Evolutionary conservation across 2,329 filamentous ascomycete species (phyloP).

Genomic region (Gliomastix tumulicola): DNA sequence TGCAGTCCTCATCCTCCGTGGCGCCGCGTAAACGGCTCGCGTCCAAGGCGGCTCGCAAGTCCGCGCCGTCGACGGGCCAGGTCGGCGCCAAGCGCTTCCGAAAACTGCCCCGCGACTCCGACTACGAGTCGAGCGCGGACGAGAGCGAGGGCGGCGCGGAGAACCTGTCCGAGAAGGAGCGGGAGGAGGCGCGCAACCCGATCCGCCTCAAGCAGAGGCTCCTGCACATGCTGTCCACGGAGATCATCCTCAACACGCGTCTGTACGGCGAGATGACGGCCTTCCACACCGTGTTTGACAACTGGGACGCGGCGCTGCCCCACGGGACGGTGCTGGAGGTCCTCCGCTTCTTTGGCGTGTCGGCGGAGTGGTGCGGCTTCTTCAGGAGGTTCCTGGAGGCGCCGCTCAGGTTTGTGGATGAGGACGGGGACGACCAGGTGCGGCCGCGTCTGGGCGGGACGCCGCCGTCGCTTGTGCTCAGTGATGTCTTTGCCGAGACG

Average conservation of each 20-base stretch:
- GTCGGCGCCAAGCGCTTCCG: neutral
- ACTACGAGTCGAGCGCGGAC: neutral
- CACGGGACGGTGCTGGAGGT: conserved; percentile 53
- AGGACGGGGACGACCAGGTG: conserved; percentile 34
- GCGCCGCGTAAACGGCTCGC: conserved; percentile 86
- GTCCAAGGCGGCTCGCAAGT: conserved; percentile 97
- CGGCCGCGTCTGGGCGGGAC: conserved; percentile 47
- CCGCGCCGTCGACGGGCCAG: conserved; percentile 70
- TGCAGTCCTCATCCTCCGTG: neutral
- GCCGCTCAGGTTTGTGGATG: conserved; percentile 50
- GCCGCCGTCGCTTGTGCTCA: conserved; percentile 52
- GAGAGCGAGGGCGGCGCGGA: too few species aligned
- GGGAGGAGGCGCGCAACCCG: conserved; percentile 17
- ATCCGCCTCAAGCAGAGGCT: conserved; percentile 38
- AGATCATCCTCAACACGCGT: conserved; percentile 35
- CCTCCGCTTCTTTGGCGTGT: conserved; percentile 52
- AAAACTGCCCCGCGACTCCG: too few species aligned
- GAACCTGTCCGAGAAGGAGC: conserved; percentile 5
- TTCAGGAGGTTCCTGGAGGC: conserved; percentile 52
- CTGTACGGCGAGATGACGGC: conserved; percentile 37
- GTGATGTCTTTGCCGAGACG: conserved; percentile 51
- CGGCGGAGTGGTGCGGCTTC: conserved; percentile 47
- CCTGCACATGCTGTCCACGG: conserved; percentile 39
- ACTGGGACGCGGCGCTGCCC: conserved; percentile 34
- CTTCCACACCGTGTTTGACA: conserved; percentile 37